A percentile compares a stretch with the other conserved stretches of the same genome.
Evolutionary conservation across 2,329 filamentous ascomycete species (phyloP).

Genomic region (Monilinia fructigena): DNA sequence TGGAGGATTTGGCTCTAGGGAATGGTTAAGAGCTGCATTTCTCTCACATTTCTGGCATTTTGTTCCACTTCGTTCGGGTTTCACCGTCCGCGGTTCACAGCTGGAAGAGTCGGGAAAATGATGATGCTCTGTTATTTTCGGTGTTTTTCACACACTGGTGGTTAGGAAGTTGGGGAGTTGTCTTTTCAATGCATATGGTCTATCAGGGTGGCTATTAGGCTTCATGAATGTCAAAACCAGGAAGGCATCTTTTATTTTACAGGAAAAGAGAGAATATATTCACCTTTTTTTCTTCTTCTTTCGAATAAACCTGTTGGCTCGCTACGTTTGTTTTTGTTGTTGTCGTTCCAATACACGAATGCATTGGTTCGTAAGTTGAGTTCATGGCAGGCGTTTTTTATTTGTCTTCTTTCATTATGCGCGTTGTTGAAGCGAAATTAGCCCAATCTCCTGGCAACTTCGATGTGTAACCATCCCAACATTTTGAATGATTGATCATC

Average conservation of each 20-base stretch:
- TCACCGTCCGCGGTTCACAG: too few species aligned
- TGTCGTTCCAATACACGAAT: background rate
- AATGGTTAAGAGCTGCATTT: slow-evolving; percentile 30
- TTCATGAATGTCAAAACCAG: slow-evolving; percentile 16
- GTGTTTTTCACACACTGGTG: slow-evolving; percentile 25
- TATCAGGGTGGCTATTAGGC: slow-evolving; percentile 25
- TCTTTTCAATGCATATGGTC: slow-evolving; percentile 26
- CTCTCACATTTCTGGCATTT: slow-evolving; percentile 25
- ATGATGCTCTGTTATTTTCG: slow-evolving; percentile 22
- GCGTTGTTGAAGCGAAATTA: too few species aligned
- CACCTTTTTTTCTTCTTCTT: background rate
- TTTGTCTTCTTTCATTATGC: too few species aligned
- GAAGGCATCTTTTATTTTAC: background rate
- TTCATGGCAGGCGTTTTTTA: too few species aligned
- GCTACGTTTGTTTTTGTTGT: background rate
- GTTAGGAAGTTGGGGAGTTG: slow-evolving; percentile 25
- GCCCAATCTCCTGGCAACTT: too few species aligned
- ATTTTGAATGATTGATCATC: too few species aligned
- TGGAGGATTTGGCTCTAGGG: slow-evolving; percentile 22
- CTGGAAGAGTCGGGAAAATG: slow-evolving; percentile 21
- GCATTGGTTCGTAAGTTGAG: too few species aligned
- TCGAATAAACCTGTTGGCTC: background rate
- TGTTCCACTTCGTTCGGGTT: background rate
- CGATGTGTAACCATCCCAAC: too few species aligned
- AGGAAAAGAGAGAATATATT: slow-evolving; percentile 1